Conservation (phyloP, 345 rosid genomes). For the Citrus hindsii region DNA sequence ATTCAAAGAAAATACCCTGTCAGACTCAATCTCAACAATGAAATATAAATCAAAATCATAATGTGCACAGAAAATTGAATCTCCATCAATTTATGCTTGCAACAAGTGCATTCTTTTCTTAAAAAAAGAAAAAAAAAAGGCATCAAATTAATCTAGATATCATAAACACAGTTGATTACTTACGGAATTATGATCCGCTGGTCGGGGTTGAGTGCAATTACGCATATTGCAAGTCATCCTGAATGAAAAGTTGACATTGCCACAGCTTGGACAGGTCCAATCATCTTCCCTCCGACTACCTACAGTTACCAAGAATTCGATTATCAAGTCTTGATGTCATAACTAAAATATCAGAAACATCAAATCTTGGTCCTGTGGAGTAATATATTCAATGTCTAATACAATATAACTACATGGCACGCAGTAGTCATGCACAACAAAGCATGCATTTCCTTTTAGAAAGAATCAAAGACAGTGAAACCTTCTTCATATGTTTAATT, state of each 20-base stretch:
- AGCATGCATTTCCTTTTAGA: background rate
- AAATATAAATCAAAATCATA: background rate
- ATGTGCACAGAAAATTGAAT: background rate
- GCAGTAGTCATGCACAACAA: background rate
- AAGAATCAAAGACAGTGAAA: background rate
- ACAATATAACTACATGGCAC: background rate
- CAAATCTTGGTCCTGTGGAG: background rate
- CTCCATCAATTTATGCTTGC: background rate
- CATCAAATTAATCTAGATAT: background rate
- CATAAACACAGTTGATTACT: constrained; percentile 3
- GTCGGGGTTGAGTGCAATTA: constrained; percentile 94
- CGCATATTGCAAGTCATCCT: constrained; percentile 99
- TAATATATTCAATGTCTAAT: background rate
- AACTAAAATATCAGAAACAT: background rate
- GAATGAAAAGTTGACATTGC: constrained; percentile 93
- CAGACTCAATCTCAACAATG: background rate
- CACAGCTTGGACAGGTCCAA: constrained; percentile 98
- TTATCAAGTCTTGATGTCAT: background rate
- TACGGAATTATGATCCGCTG: constrained; percentile 85
- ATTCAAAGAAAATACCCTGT: background rate
- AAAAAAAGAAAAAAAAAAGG: background rate
- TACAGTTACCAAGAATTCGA: constrained; percentile 17
- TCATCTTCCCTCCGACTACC: constrained; percentile 99
- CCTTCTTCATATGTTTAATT: background rate
- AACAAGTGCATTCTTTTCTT: background rate